Evolutionary conservation across 768 basidiomycete genomes (phyloP).

Genomic region (Amanita fuliginea): DNA sequence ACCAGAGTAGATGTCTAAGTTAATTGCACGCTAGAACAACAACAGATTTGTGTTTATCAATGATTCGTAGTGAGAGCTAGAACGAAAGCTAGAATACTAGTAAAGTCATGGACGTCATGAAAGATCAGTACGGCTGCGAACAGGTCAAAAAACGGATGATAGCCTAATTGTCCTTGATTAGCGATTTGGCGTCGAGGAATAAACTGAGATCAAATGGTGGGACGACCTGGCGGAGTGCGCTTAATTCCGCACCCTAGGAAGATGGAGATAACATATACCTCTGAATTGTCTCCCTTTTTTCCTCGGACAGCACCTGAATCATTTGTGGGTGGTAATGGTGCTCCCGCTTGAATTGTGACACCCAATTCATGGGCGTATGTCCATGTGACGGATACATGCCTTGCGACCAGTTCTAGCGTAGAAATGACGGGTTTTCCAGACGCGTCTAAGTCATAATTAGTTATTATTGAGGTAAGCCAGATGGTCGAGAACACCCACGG

Average conservation of each 20-base stretch:
- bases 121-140: not conserved
- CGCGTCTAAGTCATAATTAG: not conserved
- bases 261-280: not conserved
- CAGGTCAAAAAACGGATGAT: not conserved
- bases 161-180: not conserved
- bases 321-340: constrained; percentile 28
- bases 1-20: constrained; percentile 29
- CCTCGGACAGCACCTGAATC: constrained; percentile 11
- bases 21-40: constrained; percentile 1
- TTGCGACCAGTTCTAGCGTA: constrained; percentile 49
- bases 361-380: constrained; percentile 38
- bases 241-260: not conserved
- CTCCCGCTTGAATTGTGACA: constrained; percentile 37
- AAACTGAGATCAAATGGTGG: constrained; percentile 44
- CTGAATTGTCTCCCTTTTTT: constrained; percentile 11
- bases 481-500: constrained; percentile 35
- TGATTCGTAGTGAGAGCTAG: not conserved
- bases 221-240: constrained; percentile 22
- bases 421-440: constrained; percentile 25
- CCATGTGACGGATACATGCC: constrained; percentile 59
- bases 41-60: not conserved
- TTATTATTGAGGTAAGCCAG: not conserved
- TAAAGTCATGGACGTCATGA: not conserved
- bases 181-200: constrained; percentile 36
- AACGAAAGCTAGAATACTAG: not conserved